Base-by-base conservation (phyloP, 805 yeast species). In the Nakazawaea wickerhamii region DNA sequence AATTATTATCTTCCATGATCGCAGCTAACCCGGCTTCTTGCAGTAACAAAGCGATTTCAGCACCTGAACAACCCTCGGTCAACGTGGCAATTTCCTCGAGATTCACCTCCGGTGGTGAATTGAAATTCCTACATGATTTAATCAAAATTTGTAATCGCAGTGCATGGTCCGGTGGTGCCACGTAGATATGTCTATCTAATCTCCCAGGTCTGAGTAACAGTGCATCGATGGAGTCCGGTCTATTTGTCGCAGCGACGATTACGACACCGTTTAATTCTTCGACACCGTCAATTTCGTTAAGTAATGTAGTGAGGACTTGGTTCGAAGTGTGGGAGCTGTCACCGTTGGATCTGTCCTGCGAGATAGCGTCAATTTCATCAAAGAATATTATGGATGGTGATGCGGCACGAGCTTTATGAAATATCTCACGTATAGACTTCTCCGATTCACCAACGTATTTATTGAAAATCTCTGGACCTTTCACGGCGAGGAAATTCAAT, bases 21-120 rank as follows among this genome's bases (percentile, higher is more conserved):
- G 98, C 96, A n/a, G 84, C 77, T 10, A 93, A 64, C 2, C 99
- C 99, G 0, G 98, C 96, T 60, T 91, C 97, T 59, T 90, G 98
- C 53, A 96, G 87, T 17, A 91, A 60, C 17, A 89, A 70, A 0
- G 90, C 95, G 30, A 93, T 86, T 60, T 93, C 99, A 0, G 98
- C 96, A 28, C 99, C 99, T 0, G 97, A 89, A 55, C 95, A 89
- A 0, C 99, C 98, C 0, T 84, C 91, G 0, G 96, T 85, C 5
- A 64, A 54, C 2, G 52, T 60, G 0, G 95, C 89, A 9, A 87
- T 62, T 8, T 58, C 63, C 1, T 65, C 65, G 19, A 86, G 58
- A 14, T 58, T 39, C 1, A 26, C 23, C 18, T 73, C 73, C 3
- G 75, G 75, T 15, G 75, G 75, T 15, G 84, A 53, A 8, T 75